Evolutionary conservation across 1,139 yeast species (phyloP).

Genomic region (Geotrichum klebahnii): DNA sequence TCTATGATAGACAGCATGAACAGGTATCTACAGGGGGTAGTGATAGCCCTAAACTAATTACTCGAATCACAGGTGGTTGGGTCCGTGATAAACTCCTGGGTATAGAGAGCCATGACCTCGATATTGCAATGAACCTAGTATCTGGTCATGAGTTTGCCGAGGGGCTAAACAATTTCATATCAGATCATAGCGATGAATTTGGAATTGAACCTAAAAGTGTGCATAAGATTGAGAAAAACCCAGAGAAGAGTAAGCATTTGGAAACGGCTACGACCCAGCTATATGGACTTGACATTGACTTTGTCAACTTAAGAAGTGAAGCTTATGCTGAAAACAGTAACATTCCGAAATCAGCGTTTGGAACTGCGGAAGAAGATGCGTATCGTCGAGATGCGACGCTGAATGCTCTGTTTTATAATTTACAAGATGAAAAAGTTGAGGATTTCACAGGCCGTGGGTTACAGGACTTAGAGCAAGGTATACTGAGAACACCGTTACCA

Average conservation of each 20-base stretch:
- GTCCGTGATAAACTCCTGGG: slow-evolving; percentile 91
- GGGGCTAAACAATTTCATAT: slow-evolving; percentile 54
- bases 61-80: slow-evolving; percentile 98
- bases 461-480: slow-evolving; percentile 61
- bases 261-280: slow-evolving; percentile 93
- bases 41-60: slow-evolving; percentile 48
- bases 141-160: slow-evolving; percentile 86
- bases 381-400: slow-evolving; percentile 90
- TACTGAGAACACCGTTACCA: slow-evolving; percentile 80
- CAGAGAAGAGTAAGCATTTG: slow-evolving; percentile 90
- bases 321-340: slow-evolving; percentile 77
- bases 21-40: too few relatives aligned
- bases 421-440: slow-evolving; percentile 63
- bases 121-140: slow-evolving; percentile 78
- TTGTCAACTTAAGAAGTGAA: slow-evolving; percentile 86
- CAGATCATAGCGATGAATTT: slow-evolving; percentile 33
- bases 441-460: slow-evolving; percentile 79
- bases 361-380: slow-evolving; percentile 91
- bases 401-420: slow-evolving; percentile 81
- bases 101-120: slow-evolving; percentile 75
- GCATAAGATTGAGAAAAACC: slow-evolving; percentile 85
- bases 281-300: slow-evolving; percentile 78
- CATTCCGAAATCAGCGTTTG: slow-evolving; percentile 65
- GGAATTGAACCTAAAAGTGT: slow-evolving; percentile 51
- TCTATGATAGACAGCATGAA: too few relatives aligned